Conservation (phyloP, 768 basidiomycete genomes). For the Candolleomyces aberdarensis region DNA sequence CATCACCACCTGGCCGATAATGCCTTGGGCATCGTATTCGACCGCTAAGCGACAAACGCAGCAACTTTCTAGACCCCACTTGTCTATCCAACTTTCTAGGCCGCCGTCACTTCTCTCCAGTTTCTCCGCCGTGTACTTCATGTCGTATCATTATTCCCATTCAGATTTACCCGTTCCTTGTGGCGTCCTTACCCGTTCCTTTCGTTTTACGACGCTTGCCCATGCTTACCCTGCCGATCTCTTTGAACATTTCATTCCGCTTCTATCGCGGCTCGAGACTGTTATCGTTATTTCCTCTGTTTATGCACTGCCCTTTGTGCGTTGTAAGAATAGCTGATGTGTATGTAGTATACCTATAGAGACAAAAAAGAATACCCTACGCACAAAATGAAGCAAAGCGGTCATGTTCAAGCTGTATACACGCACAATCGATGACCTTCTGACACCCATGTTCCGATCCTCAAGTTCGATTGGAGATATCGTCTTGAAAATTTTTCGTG, state of each 20-base stretch:
- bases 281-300: neutral
- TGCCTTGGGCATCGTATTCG: constrained; percentile 22
- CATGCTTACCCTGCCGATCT: neutral
- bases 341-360: neutral
- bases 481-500: too few relatives aligned
- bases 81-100: too few relatives aligned
- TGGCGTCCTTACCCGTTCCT: neutral
- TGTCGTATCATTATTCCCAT: too few relatives aligned
- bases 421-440: neutral
- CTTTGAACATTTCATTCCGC: neutral
- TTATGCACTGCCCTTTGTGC: neutral
- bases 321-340: neutral
- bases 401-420: too few relatives aligned
- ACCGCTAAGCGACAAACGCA: constrained; percentile 24
- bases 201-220: neutral
- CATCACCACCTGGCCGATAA: constrained; percentile 13
- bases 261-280: neutral
- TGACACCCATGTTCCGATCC: neutral
- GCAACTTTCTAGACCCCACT: too few relatives aligned
- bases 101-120: too few relatives aligned
- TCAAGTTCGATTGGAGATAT: too few relatives aligned
- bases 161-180: too few relatives aligned
- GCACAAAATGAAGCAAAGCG: neutral
- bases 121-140: too few relatives aligned
- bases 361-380: neutral